A percentile compares a stretch with the other conserved stretches of the same genome.
phyloP scores from a whole-genome alignment of 1,284 basidiomycete species.

The Schizophyllum amplum region DNA sequence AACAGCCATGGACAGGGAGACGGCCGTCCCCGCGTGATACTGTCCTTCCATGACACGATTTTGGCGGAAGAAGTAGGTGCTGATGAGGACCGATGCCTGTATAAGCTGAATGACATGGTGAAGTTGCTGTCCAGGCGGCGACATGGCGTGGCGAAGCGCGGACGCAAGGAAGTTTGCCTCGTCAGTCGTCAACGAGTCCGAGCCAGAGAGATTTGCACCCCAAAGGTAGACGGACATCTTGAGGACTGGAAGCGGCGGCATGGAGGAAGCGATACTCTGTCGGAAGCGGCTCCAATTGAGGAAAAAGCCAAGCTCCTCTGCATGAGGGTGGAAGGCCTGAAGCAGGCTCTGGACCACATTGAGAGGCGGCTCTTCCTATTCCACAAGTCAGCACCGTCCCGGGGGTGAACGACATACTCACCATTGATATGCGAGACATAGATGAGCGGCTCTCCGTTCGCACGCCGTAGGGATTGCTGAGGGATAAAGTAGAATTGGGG shows the following conservation, averaged over 20 bases:
- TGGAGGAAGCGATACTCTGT: neutral
- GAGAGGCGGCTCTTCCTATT: too few species aligned
- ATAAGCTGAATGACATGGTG: constrained; percentile 10
- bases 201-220: constrained; percentile 12
- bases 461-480: too few species aligned
- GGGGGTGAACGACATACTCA: too few species aligned
- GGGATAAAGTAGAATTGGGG: too few species aligned
- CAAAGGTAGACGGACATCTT: constrained; percentile 2
- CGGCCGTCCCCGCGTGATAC: constrained; percentile 10
- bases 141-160: constrained; percentile 10
- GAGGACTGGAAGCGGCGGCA: neutral
- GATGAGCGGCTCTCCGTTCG: too few species aligned
- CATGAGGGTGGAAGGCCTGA: neutral
- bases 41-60: constrained; percentile 12
- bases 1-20: constrained; percentile 10
- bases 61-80: constrained; percentile 10
- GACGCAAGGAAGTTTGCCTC: constrained; percentile 12
- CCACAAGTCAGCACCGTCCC: too few species aligned
- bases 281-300: neutral
- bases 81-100: constrained; percentile 12
- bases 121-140: neutral
- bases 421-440: too few species aligned
- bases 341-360: neutral
- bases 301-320: neutral
- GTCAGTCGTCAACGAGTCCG: constrained; percentile 9